phyloP scores from a whole-genome alignment of 306 rosid species.

The Trichosanthes truncata region DNA sequence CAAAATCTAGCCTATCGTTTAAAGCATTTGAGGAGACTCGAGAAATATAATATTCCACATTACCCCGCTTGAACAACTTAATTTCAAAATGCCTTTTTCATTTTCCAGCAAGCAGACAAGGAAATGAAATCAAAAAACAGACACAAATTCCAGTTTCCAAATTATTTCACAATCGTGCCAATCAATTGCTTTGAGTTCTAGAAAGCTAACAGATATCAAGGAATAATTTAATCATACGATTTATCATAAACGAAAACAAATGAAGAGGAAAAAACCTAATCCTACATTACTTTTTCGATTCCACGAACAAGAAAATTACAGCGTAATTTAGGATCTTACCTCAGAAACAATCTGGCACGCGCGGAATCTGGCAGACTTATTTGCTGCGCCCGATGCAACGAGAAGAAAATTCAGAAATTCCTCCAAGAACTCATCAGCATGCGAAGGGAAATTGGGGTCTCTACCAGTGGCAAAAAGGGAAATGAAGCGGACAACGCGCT shows the following conservation, averaged over 20 bases:
- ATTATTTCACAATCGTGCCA: neutral
- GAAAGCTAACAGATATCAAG: neutral
- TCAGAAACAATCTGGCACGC: slow-evolving; percentile 88
- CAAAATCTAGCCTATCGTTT: neutral
- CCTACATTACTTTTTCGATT: neutral
- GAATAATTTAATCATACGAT: neutral
- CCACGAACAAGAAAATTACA: neutral
- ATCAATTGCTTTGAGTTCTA: neutral
- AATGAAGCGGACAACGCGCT: slow-evolving; percentile 62
- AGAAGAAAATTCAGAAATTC: slow-evolving; percentile 62
- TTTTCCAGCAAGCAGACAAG: neutral
- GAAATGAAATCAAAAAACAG: neutral
- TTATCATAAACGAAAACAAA: neutral
- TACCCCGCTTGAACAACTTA: neutral
- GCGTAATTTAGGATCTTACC: slow-evolving; percentile 19
- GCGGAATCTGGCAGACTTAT: slow-evolving; percentile 60
- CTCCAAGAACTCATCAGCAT: slow-evolving; percentile 47
- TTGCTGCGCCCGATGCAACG: slow-evolving; percentile 33
- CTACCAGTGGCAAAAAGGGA: slow-evolving; percentile 43
- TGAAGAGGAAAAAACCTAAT: neutral
- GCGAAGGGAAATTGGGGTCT: slow-evolving; percentile 19
- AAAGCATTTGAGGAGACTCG: too few species aligned
- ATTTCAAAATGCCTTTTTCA: neutral
- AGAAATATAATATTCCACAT: neutral
- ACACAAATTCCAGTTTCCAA: neutral